Base-by-base conservation (phyloP, 1,284 basidiomycete species). In the Leccinum solheimii region DNA sequence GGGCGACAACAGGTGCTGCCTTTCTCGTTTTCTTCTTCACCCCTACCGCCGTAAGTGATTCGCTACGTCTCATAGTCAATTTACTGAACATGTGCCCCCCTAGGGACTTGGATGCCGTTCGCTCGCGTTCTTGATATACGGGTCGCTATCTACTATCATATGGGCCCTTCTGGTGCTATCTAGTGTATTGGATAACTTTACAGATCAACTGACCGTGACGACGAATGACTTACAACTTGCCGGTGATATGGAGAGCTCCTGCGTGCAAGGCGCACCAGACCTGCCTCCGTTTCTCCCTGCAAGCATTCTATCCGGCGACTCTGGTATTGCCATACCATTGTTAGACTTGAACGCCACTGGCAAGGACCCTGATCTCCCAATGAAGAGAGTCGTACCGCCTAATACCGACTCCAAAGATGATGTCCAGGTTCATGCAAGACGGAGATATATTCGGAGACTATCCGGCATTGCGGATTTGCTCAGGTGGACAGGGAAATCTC, bases 31-130 rank as follows among this genome's bases (percentile, higher is more conserved):
- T 70, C 10, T 78, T 66, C 66, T 76, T 71, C 51, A 81, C 78
- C 1, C 80, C 80, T 3, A 78, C 80, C 0, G 23, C 56, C 7
- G 71, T 72, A n/a, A 59, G 70, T 64, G 4, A 45, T 2, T 58
- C 5, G 9, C n/a, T 32, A 27, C 8, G 36, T 38, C 36, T 38
- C 14, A 8, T 38, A 38, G 36, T 14, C 14, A 16, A 38, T 38
- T 16, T 16, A 38, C 36, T 38, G 2, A n/a, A 19, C 4, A 5
- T 21, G 14, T 45, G 19, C 16, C 19, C 11, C 34, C 5, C 9
- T 8, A 72, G 70, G 64, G 67, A 34, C 63, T 81, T 3, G 80
- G 78, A 2, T 81, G 80, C 59, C 76, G 78, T 50, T 78, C 78
- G 1, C 71, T 73, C 1, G 64, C 74, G 1, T 80, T 78, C 61